Evolutionary conservation across 2,329 filamentous ascomycete genomes (phyloP).

Genomic region (Orbilia ellipsospora): DNA sequence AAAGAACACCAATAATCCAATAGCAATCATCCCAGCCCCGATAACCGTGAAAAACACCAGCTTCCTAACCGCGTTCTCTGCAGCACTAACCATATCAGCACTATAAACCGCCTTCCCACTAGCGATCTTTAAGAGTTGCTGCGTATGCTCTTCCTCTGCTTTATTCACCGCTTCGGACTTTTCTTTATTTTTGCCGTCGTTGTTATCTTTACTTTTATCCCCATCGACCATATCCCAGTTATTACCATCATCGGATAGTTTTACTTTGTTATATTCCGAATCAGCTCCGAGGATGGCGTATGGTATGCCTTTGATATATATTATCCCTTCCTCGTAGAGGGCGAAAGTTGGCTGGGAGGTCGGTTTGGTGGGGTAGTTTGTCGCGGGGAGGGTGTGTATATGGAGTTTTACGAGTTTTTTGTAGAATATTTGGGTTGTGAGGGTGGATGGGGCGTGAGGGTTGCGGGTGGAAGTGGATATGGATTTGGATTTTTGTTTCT

Average conservation of each 20-base stretch:
- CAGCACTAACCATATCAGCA: constrained; percentile 29
- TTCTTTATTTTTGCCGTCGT: not conserved
- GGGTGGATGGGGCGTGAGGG: not conserved
- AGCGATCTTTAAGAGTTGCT: not conserved
- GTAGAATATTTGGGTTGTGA: constrained; percentile 22
- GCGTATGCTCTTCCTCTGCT: constrained; percentile 5
- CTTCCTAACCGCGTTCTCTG: constrained; percentile 50
- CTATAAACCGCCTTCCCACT: constrained; percentile 27
- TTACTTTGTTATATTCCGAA: constrained; percentile 19
- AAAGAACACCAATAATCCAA: constrained; percentile 36
- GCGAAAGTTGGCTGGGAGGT: constrained; percentile 28
- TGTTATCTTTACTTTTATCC: not conserved
- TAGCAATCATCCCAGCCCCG: constrained; percentile 25
- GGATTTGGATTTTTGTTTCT: constrained; percentile 1
- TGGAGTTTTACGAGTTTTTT: constrained; percentile 49
- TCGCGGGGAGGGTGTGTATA: constrained; percentile 27
- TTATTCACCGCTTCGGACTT: constrained; percentile 22
- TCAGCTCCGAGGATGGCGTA: constrained; percentile 40
- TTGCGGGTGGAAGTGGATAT: constrained; percentile 15
- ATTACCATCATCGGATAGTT: constrained; percentile 5
- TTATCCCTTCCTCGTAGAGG: constrained; percentile 31
- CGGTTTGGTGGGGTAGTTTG: constrained; percentile 24
- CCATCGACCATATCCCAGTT: constrained; percentile 27
- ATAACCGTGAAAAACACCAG: constrained; percentile 33
- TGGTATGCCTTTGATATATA: constrained; percentile 33